Percentiles rank a stretch among this genome's conserved stretches.
Conservation (phyloP, 2,329 filamentous ascomycete genomes). For the Aspergillus ochraceoroseus region DNA sequence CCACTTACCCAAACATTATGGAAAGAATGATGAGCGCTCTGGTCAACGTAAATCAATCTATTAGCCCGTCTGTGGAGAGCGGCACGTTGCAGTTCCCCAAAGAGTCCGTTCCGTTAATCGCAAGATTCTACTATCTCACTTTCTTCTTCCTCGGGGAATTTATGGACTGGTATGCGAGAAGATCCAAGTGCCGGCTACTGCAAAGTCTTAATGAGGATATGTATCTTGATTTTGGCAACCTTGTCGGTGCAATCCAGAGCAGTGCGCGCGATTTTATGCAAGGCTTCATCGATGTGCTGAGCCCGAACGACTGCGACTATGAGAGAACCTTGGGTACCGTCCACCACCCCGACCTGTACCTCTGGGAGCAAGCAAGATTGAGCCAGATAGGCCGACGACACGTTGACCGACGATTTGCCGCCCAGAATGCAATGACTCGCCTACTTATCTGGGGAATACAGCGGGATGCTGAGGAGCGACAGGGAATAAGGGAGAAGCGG, state of each 20-base stretch:
- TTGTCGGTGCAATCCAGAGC: slow-evolving; percentile 31
- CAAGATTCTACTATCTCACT: slow-evolving; percentile 32
- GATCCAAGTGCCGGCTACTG: slow-evolving; percentile 33
- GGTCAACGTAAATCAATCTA: slow-evolving; percentile 32
- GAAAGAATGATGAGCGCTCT: slow-evolving; percentile 34
- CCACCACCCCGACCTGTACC: slow-evolving; percentile 22
- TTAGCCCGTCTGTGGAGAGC: slow-evolving; percentile 18
- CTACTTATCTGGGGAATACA: slow-evolving; percentile 39
- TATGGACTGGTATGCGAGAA: slow-evolving; percentile 38
- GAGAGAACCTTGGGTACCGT: slow-evolving; percentile 14
- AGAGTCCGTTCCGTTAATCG: slow-evolving; percentile 22
- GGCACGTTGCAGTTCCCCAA: slow-evolving; percentile 13
- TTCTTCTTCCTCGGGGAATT: slow-evolving; percentile 38
- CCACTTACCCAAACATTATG: slow-evolving; percentile 34
- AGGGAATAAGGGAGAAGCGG: slow-evolving; percentile 24
- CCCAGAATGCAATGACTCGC: slow-evolving; percentile 35
- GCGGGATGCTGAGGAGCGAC: slow-evolving; percentile 30
- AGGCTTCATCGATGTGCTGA: slow-evolving; percentile 21
- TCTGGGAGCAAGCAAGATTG: slow-evolving; percentile 32
- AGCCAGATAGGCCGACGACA: slow-evolving; percentile 33
- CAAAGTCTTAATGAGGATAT: slow-evolving; percentile 35
- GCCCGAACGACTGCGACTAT: slow-evolving; percentile 23
- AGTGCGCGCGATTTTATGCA: slow-evolving; percentile 22
- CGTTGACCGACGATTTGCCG: slow-evolving; percentile 29
- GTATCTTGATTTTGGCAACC: slow-evolving; percentile 32